Percentiles rank a stretch among this genome's conserved stretches.
These are phyloP conservation scores for Pichia deserticola DNA, from an alignment of 805 yeast species.

Conservation along the genomic window DNA sequence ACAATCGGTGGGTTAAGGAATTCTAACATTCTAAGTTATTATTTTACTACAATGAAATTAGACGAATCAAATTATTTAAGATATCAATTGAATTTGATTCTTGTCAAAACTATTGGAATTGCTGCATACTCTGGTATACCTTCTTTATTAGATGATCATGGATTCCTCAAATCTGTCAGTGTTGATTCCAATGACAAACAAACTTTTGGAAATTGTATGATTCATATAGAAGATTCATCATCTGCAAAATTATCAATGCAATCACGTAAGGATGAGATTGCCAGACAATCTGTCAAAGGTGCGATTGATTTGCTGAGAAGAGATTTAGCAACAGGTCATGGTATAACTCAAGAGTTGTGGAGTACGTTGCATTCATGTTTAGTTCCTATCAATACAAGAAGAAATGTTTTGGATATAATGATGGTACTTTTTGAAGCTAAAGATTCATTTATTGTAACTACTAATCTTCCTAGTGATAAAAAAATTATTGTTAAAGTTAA, in stretches of 20 bases:
- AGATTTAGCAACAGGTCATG: conserved; percentile 48
- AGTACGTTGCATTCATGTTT: conserved; percentile 54
- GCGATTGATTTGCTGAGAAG: conserved; percentile 58
- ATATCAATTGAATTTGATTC: conserved; percentile 37
- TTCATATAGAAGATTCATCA: conserved; percentile 51
- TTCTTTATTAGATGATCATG: conserved; percentile 57
- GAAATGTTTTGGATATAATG: conserved; percentile 56
- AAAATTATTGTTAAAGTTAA: conserved; percentile 52
- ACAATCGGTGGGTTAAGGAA: conserved; percentile 73
- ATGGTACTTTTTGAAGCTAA: conserved; percentile 57
- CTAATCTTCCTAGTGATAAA: conserved; percentile 62
- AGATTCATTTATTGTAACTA: conserved; percentile 52
- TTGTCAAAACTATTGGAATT: conserved; percentile 49
- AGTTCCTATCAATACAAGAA: conserved; percentile 49
- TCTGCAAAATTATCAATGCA: conserved; percentile 33
- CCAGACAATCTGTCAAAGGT: conserved; percentile 58
- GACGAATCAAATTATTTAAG: conserved; percentile 51
- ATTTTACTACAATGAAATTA: conserved; percentile 47
- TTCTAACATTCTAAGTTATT: conserved; percentile 49
- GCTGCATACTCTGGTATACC: conserved; percentile 62
- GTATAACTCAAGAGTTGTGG: conserved; percentile 62
- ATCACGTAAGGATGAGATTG: conserved; percentile 54
- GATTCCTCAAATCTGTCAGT: conserved; percentile 29
- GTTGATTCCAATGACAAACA: conserved; percentile 9
- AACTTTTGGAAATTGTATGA: conserved; percentile 28